These are phyloP conservation scores for Cetraspora pellucida DNA, from an alignment of 192 early-diverging fungal species.

Conservation along the genomic window DNA sequence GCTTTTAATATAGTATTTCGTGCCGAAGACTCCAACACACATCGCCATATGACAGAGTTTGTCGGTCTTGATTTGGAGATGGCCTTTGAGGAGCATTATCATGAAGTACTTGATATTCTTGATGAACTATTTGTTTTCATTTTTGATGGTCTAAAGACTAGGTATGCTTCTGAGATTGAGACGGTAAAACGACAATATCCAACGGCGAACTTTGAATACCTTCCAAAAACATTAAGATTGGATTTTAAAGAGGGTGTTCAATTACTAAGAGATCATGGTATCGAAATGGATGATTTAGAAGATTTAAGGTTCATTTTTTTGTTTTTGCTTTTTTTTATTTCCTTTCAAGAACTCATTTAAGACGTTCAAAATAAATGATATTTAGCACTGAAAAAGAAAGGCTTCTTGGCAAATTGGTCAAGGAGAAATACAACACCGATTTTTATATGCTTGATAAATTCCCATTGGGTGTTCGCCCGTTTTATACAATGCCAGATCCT, in stretches of 20 bases:
- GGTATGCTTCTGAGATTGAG: constrained; percentile 83
- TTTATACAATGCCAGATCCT: constrained; percentile 99
- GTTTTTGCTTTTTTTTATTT: constrained; percentile 9
- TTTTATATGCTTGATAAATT: constrained; percentile 99
- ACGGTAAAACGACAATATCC: constrained; percentile 88
- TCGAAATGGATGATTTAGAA: constrained; percentile 90
- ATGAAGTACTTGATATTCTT: constrained; percentile 94
- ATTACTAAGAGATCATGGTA: constrained; percentile 84
- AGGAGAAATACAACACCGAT: constrained; percentile 94
- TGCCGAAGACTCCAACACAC: constrained; percentile 97
- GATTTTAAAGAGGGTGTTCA: constrained; percentile 88
- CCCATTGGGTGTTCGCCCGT: constrained; percentile 92
- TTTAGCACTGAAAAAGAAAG: constrained; percentile 81
- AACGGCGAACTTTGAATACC: constrained; percentile 86
- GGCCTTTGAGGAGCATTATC: constrained; percentile 99
- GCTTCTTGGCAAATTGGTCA: constrained; percentile 83
- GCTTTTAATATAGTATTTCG: constrained; percentile 78
- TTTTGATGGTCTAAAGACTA: constrained; percentile 83
- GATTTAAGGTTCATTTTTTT: constrained; percentile 68
- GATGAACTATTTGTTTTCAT: constrained; percentile 92
- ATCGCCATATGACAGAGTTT: constrained; percentile 99
- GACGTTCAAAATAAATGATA: too few relatives aligned
- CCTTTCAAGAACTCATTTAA: constrained; percentile 5
- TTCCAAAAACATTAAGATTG: constrained; percentile 80
- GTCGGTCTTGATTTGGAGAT: constrained; percentile 98